Evolutionary conservation across 148 eudicot species (phyloP).

Genomic region (Arbutus unedo): DNA sequence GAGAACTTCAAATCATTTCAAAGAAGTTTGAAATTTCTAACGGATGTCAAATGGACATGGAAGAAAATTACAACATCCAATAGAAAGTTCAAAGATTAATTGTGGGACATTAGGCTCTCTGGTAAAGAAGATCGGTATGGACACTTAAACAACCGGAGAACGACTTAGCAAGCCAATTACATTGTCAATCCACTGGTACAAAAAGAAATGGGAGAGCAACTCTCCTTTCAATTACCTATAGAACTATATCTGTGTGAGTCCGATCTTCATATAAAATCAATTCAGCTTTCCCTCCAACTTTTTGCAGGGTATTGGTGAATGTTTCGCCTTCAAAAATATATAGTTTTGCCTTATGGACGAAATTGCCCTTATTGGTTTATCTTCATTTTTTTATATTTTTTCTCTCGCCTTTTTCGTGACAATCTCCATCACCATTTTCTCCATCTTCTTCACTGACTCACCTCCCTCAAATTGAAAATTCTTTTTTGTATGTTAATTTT

Average conservation of each 20-base stretch:
- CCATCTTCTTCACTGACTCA: too few species aligned
- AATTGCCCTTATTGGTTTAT: too few species aligned
- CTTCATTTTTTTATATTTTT: too few species aligned
- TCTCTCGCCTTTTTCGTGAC: too few species aligned
- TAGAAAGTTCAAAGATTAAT: not conserved
- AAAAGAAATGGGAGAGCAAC: not conserved
- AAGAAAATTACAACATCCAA: not conserved
- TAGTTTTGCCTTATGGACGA: too few species aligned
- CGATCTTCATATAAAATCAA: slow-evolving; percentile 75
- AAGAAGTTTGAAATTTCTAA: not conserved
- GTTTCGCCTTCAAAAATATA: too few species aligned
- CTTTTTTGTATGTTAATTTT: too few species aligned
- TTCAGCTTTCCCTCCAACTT: slow-evolving; percentile 75
- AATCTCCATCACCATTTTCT: too few species aligned
- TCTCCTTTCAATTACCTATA: slow-evolving; percentile 53
- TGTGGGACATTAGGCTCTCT: not conserved
- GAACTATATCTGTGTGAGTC: slow-evolving; percentile 91
- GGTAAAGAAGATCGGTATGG: not conserved
- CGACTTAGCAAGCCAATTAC: not conserved
- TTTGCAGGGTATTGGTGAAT: slow-evolving; percentile 67
- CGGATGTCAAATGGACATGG: not conserved
- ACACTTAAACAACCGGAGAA: not conserved
- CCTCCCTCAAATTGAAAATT: too few species aligned
- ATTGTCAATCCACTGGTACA: not conserved
- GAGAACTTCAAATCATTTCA: not conserved